Evolutionary conservation across 345 rosid species (phyloP), one percentile per base, ranked within the genome.

Genomic region (Populus simonii): DNA sequence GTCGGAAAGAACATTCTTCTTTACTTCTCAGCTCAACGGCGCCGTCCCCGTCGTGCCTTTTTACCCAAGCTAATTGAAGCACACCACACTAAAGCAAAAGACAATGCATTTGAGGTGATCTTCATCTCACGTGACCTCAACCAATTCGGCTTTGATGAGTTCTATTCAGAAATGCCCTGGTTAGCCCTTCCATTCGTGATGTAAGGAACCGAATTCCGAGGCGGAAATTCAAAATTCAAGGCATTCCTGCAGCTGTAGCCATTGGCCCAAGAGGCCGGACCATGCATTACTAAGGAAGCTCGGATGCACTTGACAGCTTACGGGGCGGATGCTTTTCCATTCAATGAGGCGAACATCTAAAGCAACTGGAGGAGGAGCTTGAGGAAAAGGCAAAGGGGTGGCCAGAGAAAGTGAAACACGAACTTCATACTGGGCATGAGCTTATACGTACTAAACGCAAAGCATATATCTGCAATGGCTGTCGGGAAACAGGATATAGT

Each of bases 11-110:
- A 80, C 83, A 84, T 88, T 74, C 88, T 91, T 25, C 80, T 92
- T 51, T 90, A 89, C 81, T 91, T 91, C 87, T 91, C 97, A 71
- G 92, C 93, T 1, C 89, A 89, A 72, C 85, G 94, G 93, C 89
- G 89, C 67, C 86, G 85, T 35, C 90, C 91, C 9, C 90, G 90
- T 61, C 88, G 88, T 9, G 90, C 84, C 16, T 92, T 92, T 83
- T 78, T 89, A 22, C 93, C 93, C 25, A 87, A 85, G 71, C 91
- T 91, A 35, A 84, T 86, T 31, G 84, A 90, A 82, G 86, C 85
- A 23, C 90, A 90, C 82, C 81, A 90, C 65, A 79, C 88, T 68
- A 89, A 88, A 87, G 87, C 78, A 20, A 86, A 68, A 66, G 89
- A 83, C 29, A 84, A 76, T 59, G 83, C 88, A 22, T 91, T 84